Percentiles rank a stretch among this genome's conserved stretches.
These are phyloP conservation scores for Pleodorina starrii DNA, from an alignment of 139 green algal species.

Conservation along the genomic window DNA sequence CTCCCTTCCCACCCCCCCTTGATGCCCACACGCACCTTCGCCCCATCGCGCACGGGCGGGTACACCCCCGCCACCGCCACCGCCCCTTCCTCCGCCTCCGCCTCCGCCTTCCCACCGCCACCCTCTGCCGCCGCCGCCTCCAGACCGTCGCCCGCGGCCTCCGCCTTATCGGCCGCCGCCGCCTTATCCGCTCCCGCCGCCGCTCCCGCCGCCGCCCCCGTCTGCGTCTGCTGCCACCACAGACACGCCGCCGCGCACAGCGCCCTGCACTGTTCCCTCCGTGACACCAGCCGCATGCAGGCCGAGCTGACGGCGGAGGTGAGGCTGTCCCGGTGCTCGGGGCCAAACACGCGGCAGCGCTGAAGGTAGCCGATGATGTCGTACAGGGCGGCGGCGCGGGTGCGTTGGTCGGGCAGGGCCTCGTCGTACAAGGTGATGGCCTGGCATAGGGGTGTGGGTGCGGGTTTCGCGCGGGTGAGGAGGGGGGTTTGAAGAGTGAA, in stretches of 20 bases:
- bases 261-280: constrained; percentile 91
- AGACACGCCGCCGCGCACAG: constrained; percentile 87
- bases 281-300: constrained; percentile 85
- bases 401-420: constrained; percentile 79
- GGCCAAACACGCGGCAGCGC: constrained; percentile 80
- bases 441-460: too few relatives aligned
- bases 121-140: neutral
- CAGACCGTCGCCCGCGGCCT: neutral
- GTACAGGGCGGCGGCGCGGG: constrained; percentile 72
- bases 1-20: too few relatives aligned
- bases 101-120: constrained; percentile 20
- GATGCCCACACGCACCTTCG: constrained; percentile 75
- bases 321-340: constrained; percentile 87
- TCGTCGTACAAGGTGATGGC: constrained; percentile 96
- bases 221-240: constrained; percentile 79
- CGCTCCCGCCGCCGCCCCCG: neutral
- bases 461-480: too few relatives aligned
- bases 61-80: constrained; percentile 5
- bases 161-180: neutral
- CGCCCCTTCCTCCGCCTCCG: neutral
- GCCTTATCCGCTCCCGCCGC: neutral
- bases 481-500: too few relatives aligned
- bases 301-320: neutral
- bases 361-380: constrained; percentile 91
- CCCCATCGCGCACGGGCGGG: constrained; percentile 67